Conservation (phyloP, 2,329 filamentous ascomycete genomes). For the Neurospora sp. region DNA sequence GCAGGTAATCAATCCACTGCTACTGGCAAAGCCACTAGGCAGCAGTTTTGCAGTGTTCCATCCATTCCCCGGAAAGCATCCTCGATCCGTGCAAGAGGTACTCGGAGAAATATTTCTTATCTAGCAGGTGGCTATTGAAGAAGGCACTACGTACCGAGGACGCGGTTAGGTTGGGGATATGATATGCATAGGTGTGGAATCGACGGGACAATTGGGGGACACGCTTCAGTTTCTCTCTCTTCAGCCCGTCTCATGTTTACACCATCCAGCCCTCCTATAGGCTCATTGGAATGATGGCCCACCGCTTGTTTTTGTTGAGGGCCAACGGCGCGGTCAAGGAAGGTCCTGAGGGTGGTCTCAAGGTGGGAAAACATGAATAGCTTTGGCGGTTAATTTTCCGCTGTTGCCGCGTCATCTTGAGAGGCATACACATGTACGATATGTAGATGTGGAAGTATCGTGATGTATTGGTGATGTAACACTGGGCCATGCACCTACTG, state of each 20-base stretch:
- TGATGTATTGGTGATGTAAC: not conserved
- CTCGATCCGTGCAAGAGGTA: not conserved
- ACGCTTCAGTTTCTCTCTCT: not conserved
- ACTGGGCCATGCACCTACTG: not conserved
- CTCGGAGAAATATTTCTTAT: not conserved
- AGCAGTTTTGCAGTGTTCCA: not conserved
- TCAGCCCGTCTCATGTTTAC: not conserved
- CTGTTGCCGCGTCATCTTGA: not conserved
- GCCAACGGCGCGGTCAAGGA: not conserved
- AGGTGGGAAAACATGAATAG: not conserved
- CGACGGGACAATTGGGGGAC: not conserved
- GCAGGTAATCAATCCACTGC: not conserved
- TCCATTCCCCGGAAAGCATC: not conserved
- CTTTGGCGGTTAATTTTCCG: not conserved
- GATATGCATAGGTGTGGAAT: not conserved
- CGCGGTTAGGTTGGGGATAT: not conserved
- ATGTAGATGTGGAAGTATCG: not conserved
- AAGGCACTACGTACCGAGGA: not conserved
- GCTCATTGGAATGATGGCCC: constrained; percentile 7
- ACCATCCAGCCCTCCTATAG: not conserved
- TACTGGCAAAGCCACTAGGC: not conserved
- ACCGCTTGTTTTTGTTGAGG: constrained; percentile 1
- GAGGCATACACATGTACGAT: not conserved
- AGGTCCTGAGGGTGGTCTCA: not conserved
- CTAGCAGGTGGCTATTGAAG: not conserved